These are phyloP conservation scores for Colletotrichum spinosum DNA, from an alignment of 2,329 filamentous ascomycete genomes.

Conservation along the genomic window DNA sequence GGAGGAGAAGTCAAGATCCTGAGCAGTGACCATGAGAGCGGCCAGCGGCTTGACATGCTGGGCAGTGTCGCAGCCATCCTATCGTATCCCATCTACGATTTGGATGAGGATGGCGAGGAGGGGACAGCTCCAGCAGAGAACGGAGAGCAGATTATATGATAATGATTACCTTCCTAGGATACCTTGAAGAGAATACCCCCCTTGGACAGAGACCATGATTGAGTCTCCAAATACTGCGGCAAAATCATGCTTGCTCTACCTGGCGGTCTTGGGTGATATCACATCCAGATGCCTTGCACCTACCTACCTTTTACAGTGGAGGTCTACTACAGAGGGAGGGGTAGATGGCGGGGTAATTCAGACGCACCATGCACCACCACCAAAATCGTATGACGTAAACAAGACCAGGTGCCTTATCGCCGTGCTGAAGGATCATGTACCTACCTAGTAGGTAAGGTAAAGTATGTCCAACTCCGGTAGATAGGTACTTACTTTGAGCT, in stretches of 20 bases:
- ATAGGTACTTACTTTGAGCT: too few relatives aligned
- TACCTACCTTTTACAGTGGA: background rate
- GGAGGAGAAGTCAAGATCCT: conserved; percentile 91
- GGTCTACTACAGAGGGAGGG: background rate
- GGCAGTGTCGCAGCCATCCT: conserved; percentile 91
- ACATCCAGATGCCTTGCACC: background rate
- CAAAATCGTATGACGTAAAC: conserved; percentile 27
- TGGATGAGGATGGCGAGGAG: conserved; percentile 76
- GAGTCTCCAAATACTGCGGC: too few relatives aligned
- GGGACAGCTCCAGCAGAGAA: conserved; percentile 40
- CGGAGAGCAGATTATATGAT: conserved; percentile 29
- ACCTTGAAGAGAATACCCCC: too few relatives aligned
- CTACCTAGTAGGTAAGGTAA: too few relatives aligned
- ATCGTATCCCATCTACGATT: conserved; percentile 86
- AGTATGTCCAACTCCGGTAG: too few relatives aligned
- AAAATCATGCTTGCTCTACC: too few relatives aligned
- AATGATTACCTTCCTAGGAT: background rate
- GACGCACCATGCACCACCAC: too few relatives aligned
- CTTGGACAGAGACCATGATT: too few relatives aligned
- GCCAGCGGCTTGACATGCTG: conserved; percentile 82
- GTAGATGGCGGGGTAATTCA: conserved; percentile 19
- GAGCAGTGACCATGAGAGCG: conserved; percentile 94
- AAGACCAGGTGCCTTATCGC: background rate
- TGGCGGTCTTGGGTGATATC: too few relatives aligned
- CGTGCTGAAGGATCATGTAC: too few relatives aligned